Evolutionary conservation across 441 rosid genomes (phyloP), one percentile per base, ranked within the genome.

Genomic region (Adansonia gregorii): DNA sequence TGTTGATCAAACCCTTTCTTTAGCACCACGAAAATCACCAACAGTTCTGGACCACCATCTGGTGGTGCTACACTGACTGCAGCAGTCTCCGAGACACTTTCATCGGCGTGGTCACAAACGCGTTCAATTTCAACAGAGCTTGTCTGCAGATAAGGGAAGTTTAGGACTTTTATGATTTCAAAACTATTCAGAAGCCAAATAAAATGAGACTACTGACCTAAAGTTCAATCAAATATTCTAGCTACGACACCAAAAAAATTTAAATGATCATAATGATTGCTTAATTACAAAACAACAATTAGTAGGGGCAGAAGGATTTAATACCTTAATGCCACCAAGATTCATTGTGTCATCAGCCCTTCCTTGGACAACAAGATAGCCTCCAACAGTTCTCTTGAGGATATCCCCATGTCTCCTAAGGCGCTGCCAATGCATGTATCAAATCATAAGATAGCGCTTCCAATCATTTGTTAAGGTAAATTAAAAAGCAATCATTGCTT

Each of bases 281-380:
- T 75, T 20, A 41, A 1, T 41, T 19, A 63, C 46, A 60, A 35
- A 1, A 12, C 17, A 22, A 31, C 12, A 39, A 17, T 71, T 0
- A 12, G 72, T 45, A 20, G 54, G 24, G 43, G 15, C 54, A 39
- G 54, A 63, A 60, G 69, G 76, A 73, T 54, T 22, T 0, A 6
- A 6, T 83, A 89, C 99, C 98, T 93, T 95, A 76, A 93, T 95
- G 64, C 99, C 99, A 55, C 97, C 97, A 71, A 95, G 96, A 81
- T 95, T 95, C 99, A 95, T 95, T 56, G 99, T 95, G 85, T 93
- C 99, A 84, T 95, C 97, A 76, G 97, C 95, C 84, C 99, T 83
- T 22, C 99, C 99, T 80, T 87, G 97, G 27, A 93, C 93, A 64
- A 80, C 24, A 49, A 75, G 86, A 79, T 87, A 92, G 78, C 98